Conservation (phyloP, 768 basidiomycete species). For the Saitozyma sp. region DNA sequence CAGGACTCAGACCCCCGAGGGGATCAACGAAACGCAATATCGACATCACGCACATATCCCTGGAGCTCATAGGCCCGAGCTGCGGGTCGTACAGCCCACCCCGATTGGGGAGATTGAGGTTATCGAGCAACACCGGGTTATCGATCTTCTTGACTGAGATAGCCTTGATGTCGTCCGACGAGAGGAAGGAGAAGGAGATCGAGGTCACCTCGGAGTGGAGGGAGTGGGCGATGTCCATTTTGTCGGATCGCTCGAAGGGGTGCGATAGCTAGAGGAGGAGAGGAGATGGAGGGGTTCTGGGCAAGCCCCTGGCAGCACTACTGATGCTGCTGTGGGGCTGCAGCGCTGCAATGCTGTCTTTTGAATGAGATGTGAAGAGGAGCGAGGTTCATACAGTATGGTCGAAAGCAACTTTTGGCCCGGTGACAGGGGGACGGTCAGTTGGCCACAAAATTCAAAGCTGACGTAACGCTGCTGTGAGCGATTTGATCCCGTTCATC, state of each 20-base stretch:
- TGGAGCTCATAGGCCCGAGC: conserved; percentile 81
- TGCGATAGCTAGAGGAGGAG: neutral
- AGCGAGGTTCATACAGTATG: too few relatives aligned
- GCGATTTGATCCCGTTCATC: too few relatives aligned
- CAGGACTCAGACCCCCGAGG: neutral
- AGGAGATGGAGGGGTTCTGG: neutral
- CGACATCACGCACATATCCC: conserved; percentile 74
- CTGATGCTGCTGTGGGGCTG: too few relatives aligned
- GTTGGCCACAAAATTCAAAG: too few relatives aligned
- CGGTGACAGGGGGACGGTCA: too few relatives aligned
- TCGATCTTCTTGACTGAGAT: conserved; percentile 98
- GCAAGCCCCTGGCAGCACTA: too few relatives aligned
- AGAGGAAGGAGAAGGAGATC: conserved; percentile 89
- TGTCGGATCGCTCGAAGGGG: neutral
- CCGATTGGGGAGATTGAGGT: conserved; percentile 83
- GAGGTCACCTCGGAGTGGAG: conserved; percentile 80
- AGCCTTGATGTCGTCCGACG: conserved; percentile 78
- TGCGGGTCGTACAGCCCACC: conserved; percentile 95
- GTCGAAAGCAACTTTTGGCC: too few relatives aligned
- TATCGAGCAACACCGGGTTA: conserved; percentile 89
- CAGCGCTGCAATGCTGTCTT: too few relatives aligned
- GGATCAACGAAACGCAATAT: too few relatives aligned
- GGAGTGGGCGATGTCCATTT: conserved; percentile 85
- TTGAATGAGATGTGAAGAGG: too few relatives aligned
- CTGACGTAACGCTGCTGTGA: too few relatives aligned